These are phyloP conservation scores for Xylogone sp. DNA, from an alignment of 2,329 filamentous ascomycete genomes.

Conservation along the genomic window DNA sequence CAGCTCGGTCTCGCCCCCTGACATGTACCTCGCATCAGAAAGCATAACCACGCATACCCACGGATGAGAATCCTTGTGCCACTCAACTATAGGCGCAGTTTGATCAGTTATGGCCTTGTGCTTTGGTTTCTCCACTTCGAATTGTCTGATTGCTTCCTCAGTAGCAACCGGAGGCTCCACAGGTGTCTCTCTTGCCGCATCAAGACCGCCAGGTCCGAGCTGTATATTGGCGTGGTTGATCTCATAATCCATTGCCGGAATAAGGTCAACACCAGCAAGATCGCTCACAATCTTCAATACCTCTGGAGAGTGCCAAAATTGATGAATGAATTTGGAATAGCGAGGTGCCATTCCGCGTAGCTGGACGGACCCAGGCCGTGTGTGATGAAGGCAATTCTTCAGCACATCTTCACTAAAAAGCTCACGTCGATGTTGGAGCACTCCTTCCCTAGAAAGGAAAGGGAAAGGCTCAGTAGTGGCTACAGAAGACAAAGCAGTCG, in stretches of 20 bases:
- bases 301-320: slow-evolving; percentile 22
- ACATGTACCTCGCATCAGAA: slow-evolving; percentile 58
- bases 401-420: slow-evolving; percentile 26
- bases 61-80: slow-evolving; percentile 63
- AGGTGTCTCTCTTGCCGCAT: slow-evolving; percentile 2
- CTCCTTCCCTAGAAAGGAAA: slow-evolving; percentile 54
- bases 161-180: background rate
- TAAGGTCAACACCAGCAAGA: slow-evolving; percentile 50
- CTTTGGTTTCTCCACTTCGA: slow-evolving; percentile 18
- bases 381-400: slow-evolving; percentile 9
- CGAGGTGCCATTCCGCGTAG: slow-evolving; percentile 26
- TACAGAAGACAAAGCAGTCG: slow-evolving; percentile 51
- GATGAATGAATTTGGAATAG: slow-evolving; percentile 29
- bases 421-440: slow-evolving; percentile 54
- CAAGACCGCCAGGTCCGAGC: slow-evolving; percentile 6
- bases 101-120: slow-evolving; percentile 37
- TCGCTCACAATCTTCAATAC: slow-evolving; percentile 1
- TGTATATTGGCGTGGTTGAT: slow-evolving; percentile 49
- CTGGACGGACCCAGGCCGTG: slow-evolving; percentile 23
- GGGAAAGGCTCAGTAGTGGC: slow-evolving; percentile 59
- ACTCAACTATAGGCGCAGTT: slow-evolving; percentile 53
- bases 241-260: slow-evolving; percentile 50
- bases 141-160: slow-evolving; percentile 25
- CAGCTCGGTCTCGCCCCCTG: slow-evolving; percentile 54
- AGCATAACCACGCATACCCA: slow-evolving; percentile 70